Percentiles rank a stretch among this genome's conserved stretches.
These are phyloP conservation scores for Alternaria triticimaculans DNA, from an alignment of 2,329 filamentous ascomycete genomes.

Conservation along the genomic window DNA sequence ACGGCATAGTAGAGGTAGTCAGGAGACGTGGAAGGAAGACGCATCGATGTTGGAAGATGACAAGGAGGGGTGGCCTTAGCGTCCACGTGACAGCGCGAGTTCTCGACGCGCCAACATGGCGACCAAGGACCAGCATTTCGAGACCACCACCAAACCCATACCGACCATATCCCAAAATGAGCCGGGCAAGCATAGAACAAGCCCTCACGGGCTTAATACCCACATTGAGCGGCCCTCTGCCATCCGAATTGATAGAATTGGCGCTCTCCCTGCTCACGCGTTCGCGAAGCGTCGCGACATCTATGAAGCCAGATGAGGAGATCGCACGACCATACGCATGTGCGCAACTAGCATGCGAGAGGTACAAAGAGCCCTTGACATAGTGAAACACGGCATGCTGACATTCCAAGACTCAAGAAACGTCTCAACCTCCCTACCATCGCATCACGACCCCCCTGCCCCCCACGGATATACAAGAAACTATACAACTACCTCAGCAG, in stretches of 20 bases:
- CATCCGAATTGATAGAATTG: constrained; percentile 42
- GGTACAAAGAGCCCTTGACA: constrained; percentile 55
- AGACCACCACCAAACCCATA: neutral
- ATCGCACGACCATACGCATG: constrained; percentile 48
- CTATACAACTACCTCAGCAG: constrained; percentile 81
- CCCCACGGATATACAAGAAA: constrained; percentile 72
- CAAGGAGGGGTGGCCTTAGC: neutral
- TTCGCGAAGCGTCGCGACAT: constrained; percentile 57
- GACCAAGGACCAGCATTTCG: neutral
- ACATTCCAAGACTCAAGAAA: constrained; percentile 67
- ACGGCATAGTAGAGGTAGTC: neutral
- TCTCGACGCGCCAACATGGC: neutral
- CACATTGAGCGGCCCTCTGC: constrained; percentile 43
- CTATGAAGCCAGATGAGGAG: constrained; percentile 46
- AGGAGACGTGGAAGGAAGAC: neutral
- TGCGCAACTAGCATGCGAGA: constrained; percentile 75
- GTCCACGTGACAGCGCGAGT: constrained; percentile 19
- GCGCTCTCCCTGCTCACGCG: constrained; percentile 44
- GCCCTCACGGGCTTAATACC: constrained; percentile 53
- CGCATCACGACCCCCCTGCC: constrained; percentile 44
- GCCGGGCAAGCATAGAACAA: constrained; percentile 37
- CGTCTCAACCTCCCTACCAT: constrained; percentile 45
- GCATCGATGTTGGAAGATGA: neutral
- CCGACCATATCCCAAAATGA: constrained; percentile 17
- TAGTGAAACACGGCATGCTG: constrained; percentile 31